Base-by-base conservation (phyloP, 2,329 filamentous ascomycete genomes). In the Cercospora zeae-maydis region DNA sequence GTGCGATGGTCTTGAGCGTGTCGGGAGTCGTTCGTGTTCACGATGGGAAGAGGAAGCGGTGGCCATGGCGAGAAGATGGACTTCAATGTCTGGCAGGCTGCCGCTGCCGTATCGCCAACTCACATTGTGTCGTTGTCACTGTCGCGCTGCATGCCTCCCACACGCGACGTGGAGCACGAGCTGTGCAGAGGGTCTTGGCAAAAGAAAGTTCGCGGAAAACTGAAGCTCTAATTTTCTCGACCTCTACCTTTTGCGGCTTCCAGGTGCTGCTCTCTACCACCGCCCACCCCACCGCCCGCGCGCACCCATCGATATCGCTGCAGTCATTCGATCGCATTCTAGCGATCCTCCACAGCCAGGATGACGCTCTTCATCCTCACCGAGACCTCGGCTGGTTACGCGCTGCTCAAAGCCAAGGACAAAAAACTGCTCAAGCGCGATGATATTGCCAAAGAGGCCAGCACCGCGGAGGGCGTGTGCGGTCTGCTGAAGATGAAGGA, bases 381-480 rank as follows among this genome's bases (percentile, higher is more conserved):
- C 75, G 93, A 97, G 82, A 97, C 93, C 78, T 91, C 91, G 80
- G 93, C 93, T 72, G 96, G 95, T 78, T 98, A 98, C 83, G 95
- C 93, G 79, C 87, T 99, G 78, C 92, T 99, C 83, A 98, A 99
- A 85, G 90, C 93, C 73, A 92, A 93, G 78, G 93, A 98, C 85
- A 98, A 97, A 87, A 98, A 98, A 84, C 86, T 98, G 64, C 84
- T 99, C 69, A 95, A 96, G 79, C 88, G 90, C 74, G 89, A 93
- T 79, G 88, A 93, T 75, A 80, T 96, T 67, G 84, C 86, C 59
- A 83, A 86, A 67, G 88, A 95, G 77, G 84, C 92, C 66, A 85
- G 87, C 69, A 89, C 89, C 64, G 88, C 92, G 36, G 92, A 97
- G 78, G 90, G 90, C 73, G 86, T 96, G 68, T 91, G 92, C 72